Base-by-base conservation (phyloP, 768 basidiomycete genomes). In the Lepiota venenata region DNA sequence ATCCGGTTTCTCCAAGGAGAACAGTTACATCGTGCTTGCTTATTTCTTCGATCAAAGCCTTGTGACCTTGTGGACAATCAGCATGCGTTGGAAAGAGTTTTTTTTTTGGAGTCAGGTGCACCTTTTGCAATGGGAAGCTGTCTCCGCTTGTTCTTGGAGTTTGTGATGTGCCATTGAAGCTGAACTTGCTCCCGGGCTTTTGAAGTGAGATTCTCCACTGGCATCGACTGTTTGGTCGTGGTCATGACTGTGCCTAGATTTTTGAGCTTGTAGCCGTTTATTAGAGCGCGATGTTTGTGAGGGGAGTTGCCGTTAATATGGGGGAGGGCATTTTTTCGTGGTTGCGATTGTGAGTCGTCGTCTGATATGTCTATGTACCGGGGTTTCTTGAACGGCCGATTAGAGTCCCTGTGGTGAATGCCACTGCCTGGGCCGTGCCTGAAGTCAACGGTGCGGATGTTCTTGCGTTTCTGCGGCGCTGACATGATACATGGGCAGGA, bases 1-100 rank as follows among this genome's bases (percentile, higher is more conserved):
- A 97, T 11, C 97, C 97, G 0, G 97, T 98, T 71, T 99, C 97
- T 37, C 95, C 97, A 2, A 99, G 79, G 8, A 99, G 80, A 41
- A 98, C 84, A 1, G 87, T 90, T 6, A 93, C 87, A 66, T 93
- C 88, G 74, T 91, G 87, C 58, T 83, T 78, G 27, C 71, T 69
- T 48, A 96, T 85, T 67, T 86, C 86, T 54, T 81, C 76, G 25
- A 93, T 70, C 25, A 96, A 77, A 25, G 85, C 83, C 20, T 91
- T 87, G 65, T 79, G 84, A 53, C 91, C 93, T 92, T 52, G 18
- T 43, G 16, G 40, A 49, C 47, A n/a, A 45, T 49, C n/a, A 21
- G 14, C 58, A 41, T 47, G n/a, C 18, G n/a, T 48, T 15, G 2
- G 27, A 39, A n/a, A 27, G 36, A 32, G 5, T 37, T 40, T 14